These are phyloP conservation scores for Paecilomyces sp. DNA, from an alignment of 2,329 filamentous ascomycete species.

Conservation along the genomic window DNA sequence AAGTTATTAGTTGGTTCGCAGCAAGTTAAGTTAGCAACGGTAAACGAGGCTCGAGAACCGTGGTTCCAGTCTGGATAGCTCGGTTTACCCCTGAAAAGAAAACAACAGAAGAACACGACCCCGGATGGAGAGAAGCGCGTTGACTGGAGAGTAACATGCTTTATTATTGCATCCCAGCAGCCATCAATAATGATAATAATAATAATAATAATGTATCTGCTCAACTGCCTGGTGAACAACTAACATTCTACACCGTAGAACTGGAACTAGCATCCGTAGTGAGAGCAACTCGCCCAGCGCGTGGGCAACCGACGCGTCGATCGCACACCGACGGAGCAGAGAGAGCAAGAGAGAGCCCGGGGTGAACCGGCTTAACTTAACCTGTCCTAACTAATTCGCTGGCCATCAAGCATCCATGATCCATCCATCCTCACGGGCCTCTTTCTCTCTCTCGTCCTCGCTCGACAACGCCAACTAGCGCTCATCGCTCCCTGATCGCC, in stretches of 20 bases:
- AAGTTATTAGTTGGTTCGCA: not conserved
- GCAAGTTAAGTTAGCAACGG: too few species aligned
- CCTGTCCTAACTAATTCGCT: not conserved
- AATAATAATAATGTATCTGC: too few species aligned
- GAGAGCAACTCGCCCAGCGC: not conserved
- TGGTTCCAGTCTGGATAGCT: not conserved
- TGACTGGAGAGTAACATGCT: not conserved
- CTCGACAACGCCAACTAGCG: not conserved
- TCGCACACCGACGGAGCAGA: not conserved
- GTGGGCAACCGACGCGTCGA: not conserved
- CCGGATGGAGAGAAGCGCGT: not conserved
- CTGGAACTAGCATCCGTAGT: not conserved
- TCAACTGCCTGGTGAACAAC: too few species aligned
- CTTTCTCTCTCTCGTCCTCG: not conserved
- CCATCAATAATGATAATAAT: too few species aligned
- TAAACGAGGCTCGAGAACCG: not conserved
- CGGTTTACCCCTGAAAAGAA: not conserved
- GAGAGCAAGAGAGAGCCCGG: not conserved
- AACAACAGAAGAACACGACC: not conserved
- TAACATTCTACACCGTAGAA: not conserved
- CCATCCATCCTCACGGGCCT: not conserved
- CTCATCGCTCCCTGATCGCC: not conserved
- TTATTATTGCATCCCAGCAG: too few species aligned
- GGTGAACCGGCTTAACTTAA: not conserved
- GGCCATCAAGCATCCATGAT: not conserved